Conservation (phyloP, 2,329 filamentous ascomycete genomes). For the Plenodomus lindquistii region DNA sequence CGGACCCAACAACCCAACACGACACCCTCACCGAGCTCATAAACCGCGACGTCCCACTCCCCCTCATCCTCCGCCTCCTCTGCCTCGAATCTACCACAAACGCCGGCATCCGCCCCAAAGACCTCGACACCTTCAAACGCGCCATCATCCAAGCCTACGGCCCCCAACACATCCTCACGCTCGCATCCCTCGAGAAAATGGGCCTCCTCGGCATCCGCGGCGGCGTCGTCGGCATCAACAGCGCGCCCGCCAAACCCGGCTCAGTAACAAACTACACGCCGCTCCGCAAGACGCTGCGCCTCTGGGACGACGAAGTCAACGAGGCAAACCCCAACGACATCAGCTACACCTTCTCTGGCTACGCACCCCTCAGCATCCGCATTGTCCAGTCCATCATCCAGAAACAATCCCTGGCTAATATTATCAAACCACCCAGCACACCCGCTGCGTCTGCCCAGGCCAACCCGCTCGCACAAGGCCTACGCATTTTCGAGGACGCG, state of each 20-base stretch:
- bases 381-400: constrained; percentile 92
- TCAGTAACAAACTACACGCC: constrained; percentile 82
- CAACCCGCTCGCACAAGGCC: constrained; percentile 71
- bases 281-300: constrained; percentile 79
- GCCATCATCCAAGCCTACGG: constrained; percentile 91
- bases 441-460: constrained; percentile 46
- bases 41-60: constrained; percentile 77
- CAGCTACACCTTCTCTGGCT: constrained; percentile 97
- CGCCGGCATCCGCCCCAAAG: constrained; percentile 83
- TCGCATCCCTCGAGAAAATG: constrained; percentile 85
- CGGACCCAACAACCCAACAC: constrained; percentile 86
- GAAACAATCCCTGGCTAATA: constrained; percentile 77
- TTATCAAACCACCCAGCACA: constrained; percentile 53
- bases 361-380: constrained; percentile 88
- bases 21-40: constrained; percentile 95
- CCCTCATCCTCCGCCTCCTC: constrained; percentile 80
- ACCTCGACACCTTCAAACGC: constrained; percentile 86
- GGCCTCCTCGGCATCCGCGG: constrained; percentile 73
- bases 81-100: constrained; percentile 91
- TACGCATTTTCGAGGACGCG: constrained; percentile 91
- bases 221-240: constrained; percentile 47
- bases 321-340: constrained; percentile 93
- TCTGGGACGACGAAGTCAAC: constrained; percentile 96
- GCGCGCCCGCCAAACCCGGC: constrained; percentile 37
- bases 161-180: constrained; percentile 89